Conservation (phyloP, 108 stramenopile genomes). For the Conticribra weissflogii region DNA sequence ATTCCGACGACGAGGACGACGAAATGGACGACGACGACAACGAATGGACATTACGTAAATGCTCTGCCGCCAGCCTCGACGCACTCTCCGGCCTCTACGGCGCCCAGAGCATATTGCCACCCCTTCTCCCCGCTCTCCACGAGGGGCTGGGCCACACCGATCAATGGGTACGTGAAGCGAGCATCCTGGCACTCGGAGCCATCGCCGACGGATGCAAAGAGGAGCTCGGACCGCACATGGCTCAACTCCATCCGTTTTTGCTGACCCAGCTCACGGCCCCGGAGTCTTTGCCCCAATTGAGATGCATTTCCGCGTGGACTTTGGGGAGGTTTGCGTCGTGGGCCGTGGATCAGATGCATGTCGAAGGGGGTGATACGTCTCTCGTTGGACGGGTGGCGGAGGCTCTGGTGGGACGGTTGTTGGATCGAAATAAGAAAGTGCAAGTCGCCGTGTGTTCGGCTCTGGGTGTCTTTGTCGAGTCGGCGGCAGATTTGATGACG, state of each 20-base stretch:
- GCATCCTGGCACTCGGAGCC: conserved; percentile 89
- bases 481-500: conserved; percentile 78
- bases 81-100: conserved; percentile 77
- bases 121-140: conserved; percentile 80
- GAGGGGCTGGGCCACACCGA: conserved; percentile 66
- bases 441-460: conserved; percentile 88
- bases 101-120: conserved; percentile 64
- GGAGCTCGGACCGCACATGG: conserved; percentile 75
- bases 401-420: conserved; percentile 65
- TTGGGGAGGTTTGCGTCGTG: conserved; percentile 81
- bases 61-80: conserved; percentile 87
- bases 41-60: conserved; percentile 90
- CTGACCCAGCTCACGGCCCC: conserved; percentile 64
- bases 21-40: conserved; percentile 83
- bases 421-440: conserved; percentile 81
- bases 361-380: conserved; percentile 54
- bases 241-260: conserved; percentile 81
- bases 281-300: conserved; percentile 75
- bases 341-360: conserved; percentile 79
- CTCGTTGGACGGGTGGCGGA: conserved; percentile 77
- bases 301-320: conserved; percentile 88
- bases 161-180: conserved; percentile 91
- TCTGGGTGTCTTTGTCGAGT: conserved; percentile 81
- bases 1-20: conserved; percentile 67
- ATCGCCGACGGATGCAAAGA: conserved; percentile 87